phyloP scores from a whole-genome alignment of 2,329 filamentous ascomycete species.

The Hypoxylon sp. region DNA sequence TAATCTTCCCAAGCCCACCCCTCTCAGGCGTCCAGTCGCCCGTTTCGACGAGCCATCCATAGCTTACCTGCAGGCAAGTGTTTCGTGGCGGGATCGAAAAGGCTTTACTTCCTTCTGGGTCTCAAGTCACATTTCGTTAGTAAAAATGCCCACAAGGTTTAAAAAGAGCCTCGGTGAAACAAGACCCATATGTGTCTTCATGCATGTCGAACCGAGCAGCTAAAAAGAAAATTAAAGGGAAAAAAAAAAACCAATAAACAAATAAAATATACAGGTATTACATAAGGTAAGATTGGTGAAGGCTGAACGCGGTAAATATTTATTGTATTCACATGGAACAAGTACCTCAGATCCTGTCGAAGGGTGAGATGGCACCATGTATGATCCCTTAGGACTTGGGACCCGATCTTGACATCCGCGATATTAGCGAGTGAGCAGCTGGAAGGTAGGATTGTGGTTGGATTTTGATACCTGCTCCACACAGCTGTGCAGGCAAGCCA shows the following conservation, averaged over 20 bases:
- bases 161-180: conserved; percentile 48
- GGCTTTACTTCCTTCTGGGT: conserved; percentile 26
- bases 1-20: conserved; percentile 20
- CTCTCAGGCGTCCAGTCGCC: conserved; percentile 29
- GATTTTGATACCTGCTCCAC: conserved; percentile 26
- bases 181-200: conserved; percentile 40
- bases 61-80: conserved; percentile 43
- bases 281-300: conserved; percentile 19
- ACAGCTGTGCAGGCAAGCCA: conserved; percentile 29
- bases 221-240: conserved; percentile 14
- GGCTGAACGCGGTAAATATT: conserved; percentile 23
- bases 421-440: conserved; percentile 29
- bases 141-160: conserved; percentile 32
- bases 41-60: conserved; percentile 37
- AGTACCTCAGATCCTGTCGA: conserved; percentile 23
- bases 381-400: conserved; percentile 36
- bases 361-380: conserved; percentile 22
- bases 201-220: conserved; percentile 35
- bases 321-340: conserved; percentile 24
- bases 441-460: conserved; percentile 28
- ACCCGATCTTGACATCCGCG: conserved; percentile 30
- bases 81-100: conserved; percentile 39
- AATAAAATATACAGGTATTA: conserved; percentile 10
- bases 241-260: conserved; percentile 7
- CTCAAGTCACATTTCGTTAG: conserved; percentile 35